A percentile compares a stretch with the other conserved stretches of the same genome.
These are phyloP conservation scores for Meyerozyma guilliermondii DNA, from an alignment of 1,139 yeast genomes.

Conservation along the genomic window DNA sequence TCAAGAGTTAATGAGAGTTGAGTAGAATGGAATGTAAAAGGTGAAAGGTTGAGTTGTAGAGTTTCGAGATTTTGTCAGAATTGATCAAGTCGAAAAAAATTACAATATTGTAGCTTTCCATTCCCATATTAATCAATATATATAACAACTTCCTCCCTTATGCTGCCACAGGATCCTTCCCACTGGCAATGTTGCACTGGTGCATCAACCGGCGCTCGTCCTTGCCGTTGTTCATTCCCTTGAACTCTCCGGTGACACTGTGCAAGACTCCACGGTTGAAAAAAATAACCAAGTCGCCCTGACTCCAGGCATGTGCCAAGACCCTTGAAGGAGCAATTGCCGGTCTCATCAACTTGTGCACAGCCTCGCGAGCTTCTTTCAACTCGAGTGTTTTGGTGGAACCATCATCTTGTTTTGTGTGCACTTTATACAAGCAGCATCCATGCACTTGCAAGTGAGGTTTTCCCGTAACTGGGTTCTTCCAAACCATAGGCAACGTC, in stretches of 20 bases:
- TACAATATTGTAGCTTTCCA: too few relatives aligned
- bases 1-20: too few relatives aligned
- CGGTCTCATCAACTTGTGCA: conserved; percentile 74
- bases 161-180: conserved; percentile 49
- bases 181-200: conserved; percentile 87
- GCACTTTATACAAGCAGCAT: conserved; percentile 69
- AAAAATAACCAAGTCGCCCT: conserved; percentile 81
- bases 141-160: neutral
- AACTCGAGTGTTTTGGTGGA: conserved; percentile 45
- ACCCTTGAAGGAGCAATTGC: conserved; percentile 71
- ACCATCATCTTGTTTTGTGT: conserved; percentile 54
- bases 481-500: conserved; percentile 82
- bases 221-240: conserved; percentile 42
- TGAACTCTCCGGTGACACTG: conserved; percentile 83
- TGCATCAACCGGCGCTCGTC: conserved; percentile 85
- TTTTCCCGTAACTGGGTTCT: conserved; percentile 80
- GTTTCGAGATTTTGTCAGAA: too few relatives aligned
- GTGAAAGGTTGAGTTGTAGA: too few relatives aligned
- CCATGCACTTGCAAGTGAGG: conserved; percentile 85
- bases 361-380: conserved; percentile 66
- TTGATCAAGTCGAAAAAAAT: too few relatives aligned
- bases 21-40: too few relatives aligned
- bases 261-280: conserved; percentile 88
- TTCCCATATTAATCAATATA: too few relatives aligned
- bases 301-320: conserved; percentile 76